Conservation (phyloP, 139 green algal genomes). For the Coelastrella sp. region DNA sequence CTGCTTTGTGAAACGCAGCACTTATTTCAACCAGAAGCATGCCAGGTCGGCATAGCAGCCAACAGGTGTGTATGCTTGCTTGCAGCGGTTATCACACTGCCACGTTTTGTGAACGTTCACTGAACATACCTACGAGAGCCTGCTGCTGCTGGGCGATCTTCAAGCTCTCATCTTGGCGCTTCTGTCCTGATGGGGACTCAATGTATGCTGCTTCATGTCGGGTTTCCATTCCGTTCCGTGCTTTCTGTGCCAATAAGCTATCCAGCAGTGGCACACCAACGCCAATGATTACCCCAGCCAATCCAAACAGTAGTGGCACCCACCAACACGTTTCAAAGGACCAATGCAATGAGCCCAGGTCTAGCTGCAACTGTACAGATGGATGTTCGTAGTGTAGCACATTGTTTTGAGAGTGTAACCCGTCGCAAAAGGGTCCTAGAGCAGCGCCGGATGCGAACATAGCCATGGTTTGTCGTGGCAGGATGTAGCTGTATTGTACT, state of each 20-base stretch:
- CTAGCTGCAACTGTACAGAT: conserved; percentile 20
- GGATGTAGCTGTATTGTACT: background rate
- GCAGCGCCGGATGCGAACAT: conserved; percentile 55
- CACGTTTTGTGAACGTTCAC: no score
- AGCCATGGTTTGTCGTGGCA: conserved; percentile 45
- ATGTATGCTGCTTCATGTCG: no score
- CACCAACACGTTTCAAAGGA: conserved; percentile 74
- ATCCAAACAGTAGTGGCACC: conserved; percentile 77
- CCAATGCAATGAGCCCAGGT: conserved; percentile 7
- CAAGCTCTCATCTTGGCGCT: no score
- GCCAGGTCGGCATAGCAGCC: no score
- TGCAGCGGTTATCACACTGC: no score
- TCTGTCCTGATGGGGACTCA: no score
- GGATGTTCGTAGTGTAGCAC: conserved; percentile 76
- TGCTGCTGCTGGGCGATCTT: no score
- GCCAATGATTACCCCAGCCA: conserved; percentile 76
- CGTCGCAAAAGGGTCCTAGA: conserved; percentile 77
- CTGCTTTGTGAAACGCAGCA: no score
- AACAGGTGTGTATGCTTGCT: no score
- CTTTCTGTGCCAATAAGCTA: background rate
- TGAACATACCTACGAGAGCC: no score
- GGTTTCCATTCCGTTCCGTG: no score
- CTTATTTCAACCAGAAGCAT: no score
- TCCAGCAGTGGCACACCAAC: conserved; percentile 62
- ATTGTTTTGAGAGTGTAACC: conserved; percentile 65